Base-by-base conservation (phyloP, 805 yeast species). In the Kurtzmaniella fragi region DNA sequence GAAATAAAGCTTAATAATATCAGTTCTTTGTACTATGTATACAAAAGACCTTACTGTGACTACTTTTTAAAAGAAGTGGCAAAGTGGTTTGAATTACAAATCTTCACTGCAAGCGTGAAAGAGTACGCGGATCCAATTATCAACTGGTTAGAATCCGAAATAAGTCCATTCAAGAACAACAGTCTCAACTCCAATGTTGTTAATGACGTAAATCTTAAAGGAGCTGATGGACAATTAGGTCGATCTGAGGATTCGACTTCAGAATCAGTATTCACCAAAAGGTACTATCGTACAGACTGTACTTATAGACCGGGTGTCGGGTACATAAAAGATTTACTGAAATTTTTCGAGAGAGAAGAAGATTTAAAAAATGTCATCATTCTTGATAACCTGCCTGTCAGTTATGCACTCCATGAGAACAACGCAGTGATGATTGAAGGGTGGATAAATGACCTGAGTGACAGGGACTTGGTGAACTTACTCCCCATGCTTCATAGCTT, bases 91-190 rank as follows among this genome's bases (percentile, higher is more conserved):
- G 84, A 88, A 49, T 66, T 93, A 32, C 90, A 89, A 26, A 79
- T 95, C 8, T 93, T 93, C 68, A 93, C 99, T 0, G 99, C 99
- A 2, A 84, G 95, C 30, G 90, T 93, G 44, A 78, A 81, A 58
- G 96, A 88, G 56, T 93, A 93, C 54, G 98, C 99, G 0, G 99
- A 93, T 54, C 98, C 99, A 0, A 95, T 93, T 37, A 86, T 93
- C 38, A 91, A 91, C 61, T 86, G 90, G 80, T 68, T 91, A 15
- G 98, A 91, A 57, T 71, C 74, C 50, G 86, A 82, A 40, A 50
- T 62, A 23, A 48, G 61, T 13, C 46, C 45, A 28, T 38, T 40
- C 32, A 32, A 38, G 12, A 34, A 36, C n/a, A 28, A 28, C 12
- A 26, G 9, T 29, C 27, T 17, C 35, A 20, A 46, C 42, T 39